These are phyloP conservation scores for Psilocybe subaeruginosa DNA, from an alignment of 768 basidiomycete genomes.

Conservation along the genomic window DNA sequence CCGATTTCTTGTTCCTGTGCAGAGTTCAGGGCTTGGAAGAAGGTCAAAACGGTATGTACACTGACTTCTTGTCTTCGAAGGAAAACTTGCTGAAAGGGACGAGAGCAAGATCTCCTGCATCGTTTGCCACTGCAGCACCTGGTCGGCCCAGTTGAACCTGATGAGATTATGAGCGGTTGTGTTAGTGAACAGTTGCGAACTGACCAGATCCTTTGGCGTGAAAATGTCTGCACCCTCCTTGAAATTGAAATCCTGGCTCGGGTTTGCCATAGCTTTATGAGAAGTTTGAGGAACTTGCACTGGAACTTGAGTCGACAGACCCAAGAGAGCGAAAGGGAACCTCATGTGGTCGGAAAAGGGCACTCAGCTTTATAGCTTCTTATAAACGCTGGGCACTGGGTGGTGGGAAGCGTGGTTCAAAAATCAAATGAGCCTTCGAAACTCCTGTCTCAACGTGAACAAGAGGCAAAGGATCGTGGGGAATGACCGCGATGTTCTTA, in stretches of 20 bases:
- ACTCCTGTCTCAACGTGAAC: background rate
- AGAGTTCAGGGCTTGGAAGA: background rate
- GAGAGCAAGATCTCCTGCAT: slow-evolving; percentile 67
- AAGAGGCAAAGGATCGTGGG: slow-evolving; percentile 2
- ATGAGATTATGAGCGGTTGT: background rate
- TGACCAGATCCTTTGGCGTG: slow-evolving; percentile 68
- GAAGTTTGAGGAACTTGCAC: slow-evolving; percentile 33
- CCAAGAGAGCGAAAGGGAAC: slow-evolving; percentile 55
- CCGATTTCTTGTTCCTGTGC: slow-evolving; percentile 68
- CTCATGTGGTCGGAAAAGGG: slow-evolving; percentile 41
- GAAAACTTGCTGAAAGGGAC: slow-evolving; percentile 71
- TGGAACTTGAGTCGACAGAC: slow-evolving; percentile 58
- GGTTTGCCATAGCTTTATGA: slow-evolving; percentile 25
- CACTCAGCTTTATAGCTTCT: background rate
- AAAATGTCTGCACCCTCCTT: slow-evolving; percentile 63
- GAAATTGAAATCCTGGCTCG: slow-evolving; percentile 51
- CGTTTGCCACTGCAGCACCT: slow-evolving; percentile 66
- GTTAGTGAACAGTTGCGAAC: background rate
- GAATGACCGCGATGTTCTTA: background rate
- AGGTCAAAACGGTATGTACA: slow-evolving; percentile 4
- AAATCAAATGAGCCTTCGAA: background rate
- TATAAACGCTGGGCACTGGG: background rate
- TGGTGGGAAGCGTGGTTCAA: background rate
- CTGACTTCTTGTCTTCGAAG: slow-evolving; percentile 75
- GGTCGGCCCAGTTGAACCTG: slow-evolving; percentile 68